phyloP scores from a whole-genome alignment of 805 yeast species.

The Nakazawaea molendinolei region DNA sequence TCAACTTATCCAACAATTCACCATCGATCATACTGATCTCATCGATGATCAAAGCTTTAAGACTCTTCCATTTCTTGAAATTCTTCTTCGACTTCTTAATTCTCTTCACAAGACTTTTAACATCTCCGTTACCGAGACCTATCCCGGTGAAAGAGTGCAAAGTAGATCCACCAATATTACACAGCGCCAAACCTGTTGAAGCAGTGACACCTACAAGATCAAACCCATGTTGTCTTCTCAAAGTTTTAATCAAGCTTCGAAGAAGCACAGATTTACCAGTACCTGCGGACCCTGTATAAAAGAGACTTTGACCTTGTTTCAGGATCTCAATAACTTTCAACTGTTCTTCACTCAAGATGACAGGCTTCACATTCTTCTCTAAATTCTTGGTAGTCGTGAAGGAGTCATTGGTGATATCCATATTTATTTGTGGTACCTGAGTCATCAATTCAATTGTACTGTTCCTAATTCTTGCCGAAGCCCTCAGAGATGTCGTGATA shows the following conservation, averaged over 20 bases:
- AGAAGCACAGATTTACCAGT: conserved; percentile 94
- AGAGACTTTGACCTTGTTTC: conserved; percentile 57
- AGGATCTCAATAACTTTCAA: conserved; percentile 57
- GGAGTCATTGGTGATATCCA: background rate
- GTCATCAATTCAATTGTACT: conserved; percentile 6
- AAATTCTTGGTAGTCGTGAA: background rate
- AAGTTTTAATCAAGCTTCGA: conserved; percentile 48
- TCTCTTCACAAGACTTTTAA: conserved; percentile 38
- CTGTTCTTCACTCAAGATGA: conserved; percentile 53
- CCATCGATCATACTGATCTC: conserved; percentile 82
- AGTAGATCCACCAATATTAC: conserved; percentile 75
- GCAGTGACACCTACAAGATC: conserved; percentile 71
- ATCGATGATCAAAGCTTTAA: conserved; percentile 62
- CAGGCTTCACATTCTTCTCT: conserved; percentile 17
- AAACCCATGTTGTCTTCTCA: conserved; percentile 36
- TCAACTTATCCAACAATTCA: conserved; percentile 53
- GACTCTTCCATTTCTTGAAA: conserved; percentile 44
- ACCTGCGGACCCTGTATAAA: conserved; percentile 97
- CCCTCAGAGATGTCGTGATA: background rate
- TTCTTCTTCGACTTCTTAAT: conserved; percentile 47
- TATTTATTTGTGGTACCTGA: background rate
- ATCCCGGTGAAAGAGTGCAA: conserved; percentile 73
- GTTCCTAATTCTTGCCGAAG: background rate
- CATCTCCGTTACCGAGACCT: conserved; percentile 59
- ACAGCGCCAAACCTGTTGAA: conserved; percentile 80